phyloP scores from a whole-genome alignment of 192 early-diverging fungal genomes.

The Coemansia sp. region DNA sequence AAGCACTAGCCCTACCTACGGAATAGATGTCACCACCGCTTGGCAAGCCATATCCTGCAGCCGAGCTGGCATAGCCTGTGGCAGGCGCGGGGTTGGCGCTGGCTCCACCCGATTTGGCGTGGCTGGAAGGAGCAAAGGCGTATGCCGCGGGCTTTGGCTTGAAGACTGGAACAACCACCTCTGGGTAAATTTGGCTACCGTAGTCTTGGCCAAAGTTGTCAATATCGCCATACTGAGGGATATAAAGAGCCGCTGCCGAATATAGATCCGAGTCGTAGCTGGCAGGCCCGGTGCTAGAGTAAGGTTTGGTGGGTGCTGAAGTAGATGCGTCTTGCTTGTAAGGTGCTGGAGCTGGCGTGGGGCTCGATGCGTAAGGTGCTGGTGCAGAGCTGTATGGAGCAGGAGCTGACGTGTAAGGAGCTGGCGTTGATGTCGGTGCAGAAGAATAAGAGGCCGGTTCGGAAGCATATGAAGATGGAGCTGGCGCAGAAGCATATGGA shows the following conservation, averaged over 20 bases:
- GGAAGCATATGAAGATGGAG: background rate
- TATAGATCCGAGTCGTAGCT: background rate
- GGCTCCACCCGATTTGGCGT: background rate
- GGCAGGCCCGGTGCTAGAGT: background rate
- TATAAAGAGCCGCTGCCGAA: background rate
- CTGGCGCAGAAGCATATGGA: background rate
- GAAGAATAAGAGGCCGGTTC: background rate
- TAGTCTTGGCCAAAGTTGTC: background rate
- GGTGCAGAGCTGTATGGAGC: conserved; percentile 1
- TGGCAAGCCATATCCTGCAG: background rate
- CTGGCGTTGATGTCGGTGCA: too few species aligned
- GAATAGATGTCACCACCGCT: background rate
- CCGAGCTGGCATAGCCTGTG: background rate
- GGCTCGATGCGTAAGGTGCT: conserved; percentile 4
- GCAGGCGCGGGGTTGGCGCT: background rate
- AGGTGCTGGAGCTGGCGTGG: conserved; percentile 14
- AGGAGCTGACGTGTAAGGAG: background rate
- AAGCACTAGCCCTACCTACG: background rate
- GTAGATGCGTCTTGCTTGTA: background rate
- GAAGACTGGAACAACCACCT: conserved; percentile 8
- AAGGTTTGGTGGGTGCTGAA: background rate
- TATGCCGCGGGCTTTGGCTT: background rate
- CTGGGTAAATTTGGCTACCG: background rate
- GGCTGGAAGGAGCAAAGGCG: background rate
- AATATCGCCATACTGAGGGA: conserved; percentile 1